phyloP scores from a whole-genome alignment of 78 protist genomes.

The Monocercomonoides exilis region DNA sequence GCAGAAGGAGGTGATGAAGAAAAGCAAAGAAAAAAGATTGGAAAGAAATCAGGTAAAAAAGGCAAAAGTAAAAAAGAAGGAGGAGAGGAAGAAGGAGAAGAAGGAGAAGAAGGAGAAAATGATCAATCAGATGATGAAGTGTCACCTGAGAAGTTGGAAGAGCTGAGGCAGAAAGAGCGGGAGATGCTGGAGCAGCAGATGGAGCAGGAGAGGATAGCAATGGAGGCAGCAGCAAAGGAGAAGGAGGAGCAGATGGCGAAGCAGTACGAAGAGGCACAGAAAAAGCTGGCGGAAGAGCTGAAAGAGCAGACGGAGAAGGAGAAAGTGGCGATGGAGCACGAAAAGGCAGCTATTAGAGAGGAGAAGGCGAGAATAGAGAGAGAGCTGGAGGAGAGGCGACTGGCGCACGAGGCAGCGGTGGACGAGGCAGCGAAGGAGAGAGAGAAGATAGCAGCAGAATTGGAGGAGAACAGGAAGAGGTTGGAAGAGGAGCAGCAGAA shows the following conservation, averaged over 20 bases:
- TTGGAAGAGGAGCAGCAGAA: not conserved
- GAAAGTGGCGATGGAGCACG: not conserved
- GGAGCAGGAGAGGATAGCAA: too few species aligned
- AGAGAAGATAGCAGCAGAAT: not conserved
- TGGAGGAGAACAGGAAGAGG: not conserved
- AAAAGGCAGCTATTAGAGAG: not conserved
- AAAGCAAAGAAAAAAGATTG: too few species aligned
- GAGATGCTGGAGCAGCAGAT: too few species aligned
- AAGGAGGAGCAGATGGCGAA: not conserved
- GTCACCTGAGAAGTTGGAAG: not conserved
- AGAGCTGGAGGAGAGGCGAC: not conserved
- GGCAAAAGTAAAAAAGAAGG: too few species aligned
- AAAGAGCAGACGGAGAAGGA: not conserved
- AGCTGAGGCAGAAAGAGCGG: not conserved
- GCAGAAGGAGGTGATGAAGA: too few species aligned
- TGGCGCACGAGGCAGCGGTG: not conserved
- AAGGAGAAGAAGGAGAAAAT: not conserved
- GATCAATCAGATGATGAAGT: not conserved
- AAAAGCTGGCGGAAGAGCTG: not conserved
- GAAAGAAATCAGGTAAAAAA: too few species aligned
- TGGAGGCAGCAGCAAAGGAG: too few species aligned
- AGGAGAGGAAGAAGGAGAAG: not conserved
- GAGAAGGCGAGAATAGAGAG: not conserved
- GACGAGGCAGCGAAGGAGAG: not conserved
- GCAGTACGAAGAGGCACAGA: not conserved